These are phyloP conservation scores for Hyphopichia homilentoma DNA, from an alignment of 805 yeast species.

Conservation along the genomic window DNA sequence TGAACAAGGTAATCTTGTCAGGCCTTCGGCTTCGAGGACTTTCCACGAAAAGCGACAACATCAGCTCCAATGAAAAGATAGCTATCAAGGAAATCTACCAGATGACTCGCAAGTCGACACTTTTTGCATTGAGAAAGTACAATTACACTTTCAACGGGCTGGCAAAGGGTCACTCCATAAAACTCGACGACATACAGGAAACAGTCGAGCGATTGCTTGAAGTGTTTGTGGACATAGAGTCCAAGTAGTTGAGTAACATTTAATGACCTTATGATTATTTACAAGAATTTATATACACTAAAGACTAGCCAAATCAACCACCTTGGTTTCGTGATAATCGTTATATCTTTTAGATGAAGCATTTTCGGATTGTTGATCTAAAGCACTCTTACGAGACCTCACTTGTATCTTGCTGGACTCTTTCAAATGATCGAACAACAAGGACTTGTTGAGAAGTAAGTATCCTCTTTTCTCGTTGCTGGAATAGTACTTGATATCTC, in stretches of 20 bases:
- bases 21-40: conserved; percentile 41
- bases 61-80: conserved; percentile 27
- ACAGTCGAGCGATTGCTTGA: conserved; percentile 37
- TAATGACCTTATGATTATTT: conserved; percentile 4
- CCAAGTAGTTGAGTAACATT: neutral
- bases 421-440: conserved; percentile 34
- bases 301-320: conserved; percentile 18
- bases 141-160: conserved; percentile 22
- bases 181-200: conserved; percentile 31
- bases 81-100: conserved; percentile 38
- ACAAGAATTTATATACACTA: conserved; percentile 8
- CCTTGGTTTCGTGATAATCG: conserved; percentile 12
- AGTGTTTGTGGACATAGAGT: conserved; percentile 29
- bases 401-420: conserved; percentile 15
- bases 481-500: conserved; percentile 76
- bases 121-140: conserved; percentile 37
- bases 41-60: conserved; percentile 14
- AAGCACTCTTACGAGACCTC: conserved; percentile 31
- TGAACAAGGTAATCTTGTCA: conserved; percentile 33
- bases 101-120: conserved; percentile 36
- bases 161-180: conserved; percentile 11
- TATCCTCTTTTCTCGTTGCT: conserved; percentile 74
- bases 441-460: conserved; percentile 40
- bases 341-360: conserved; percentile 19
- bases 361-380: conserved; percentile 33